Base-by-base conservation (phyloP, 371 early-diverging fungal genomes). In the Mortierella sp. region DNA sequence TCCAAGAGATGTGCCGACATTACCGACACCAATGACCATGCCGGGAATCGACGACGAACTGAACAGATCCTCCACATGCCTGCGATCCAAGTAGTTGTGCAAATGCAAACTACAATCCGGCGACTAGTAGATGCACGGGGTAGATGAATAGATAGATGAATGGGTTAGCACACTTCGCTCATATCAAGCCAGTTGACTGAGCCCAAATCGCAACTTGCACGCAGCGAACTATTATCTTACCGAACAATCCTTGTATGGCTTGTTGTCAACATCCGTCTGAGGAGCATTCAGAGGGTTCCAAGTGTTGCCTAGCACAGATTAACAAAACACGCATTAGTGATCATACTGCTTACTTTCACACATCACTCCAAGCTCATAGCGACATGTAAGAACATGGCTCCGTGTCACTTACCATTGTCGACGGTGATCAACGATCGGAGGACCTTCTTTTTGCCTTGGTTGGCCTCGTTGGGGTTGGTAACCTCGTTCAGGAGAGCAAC, bases 1-100 rank as follows among this genome's bases (percentile, higher is more conserved):
- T 1, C 78, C 75, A 19, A 99, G 86, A 10, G 79, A 75, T 0
- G 77, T 48, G 3, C 99, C 99, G 1, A 96, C 96, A 77, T 95
- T 98, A 37, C 98, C 99, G 4, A 98, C 95, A 29, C 95, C 99
- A 50, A 98, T 89, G 88, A 96, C 92, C 53, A 98, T 77, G 2
- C 99, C 99, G 2, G 95, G 92, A 5, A 97, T 96, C 26, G 94
- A 91, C 0, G 93, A 85, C 0, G 93, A 87, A 71, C 95, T 94
- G 75, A 95, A 95, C 14, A 94, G 78, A 79, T 96, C 95, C 34
- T 92, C 92, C 0, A 91, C 89, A 66, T 96, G 95, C 47, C 88
- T 87, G 24, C 94, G 90, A 77, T 95, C 94, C 6, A 96, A 93
- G 70, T 94, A 96, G 55, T 94, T 91, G 76, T 96, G 96, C 31